A percentile compares a stretch with the other conserved stretches of the same genome.
phyloP scores from a whole-genome alignment of 306 rosid species.

The Sesbania bispinosa region DNA sequence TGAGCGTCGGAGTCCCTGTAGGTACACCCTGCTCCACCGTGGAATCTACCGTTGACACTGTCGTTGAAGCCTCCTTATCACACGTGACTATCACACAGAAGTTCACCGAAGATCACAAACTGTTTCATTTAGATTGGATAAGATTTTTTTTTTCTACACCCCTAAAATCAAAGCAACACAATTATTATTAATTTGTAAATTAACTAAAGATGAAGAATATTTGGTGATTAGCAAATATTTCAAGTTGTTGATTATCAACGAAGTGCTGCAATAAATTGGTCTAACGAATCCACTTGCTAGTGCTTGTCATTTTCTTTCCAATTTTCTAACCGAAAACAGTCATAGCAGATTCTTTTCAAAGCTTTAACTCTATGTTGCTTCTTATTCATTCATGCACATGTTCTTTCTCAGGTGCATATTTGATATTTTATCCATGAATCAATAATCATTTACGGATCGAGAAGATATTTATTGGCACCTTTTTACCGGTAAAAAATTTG shows the following conservation, averaged over 20 bases:
- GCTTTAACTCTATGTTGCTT: neutral
- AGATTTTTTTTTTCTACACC: too few species aligned
- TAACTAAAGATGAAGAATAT: neutral
- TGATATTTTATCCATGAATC: neutral
- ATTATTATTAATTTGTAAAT: neutral
- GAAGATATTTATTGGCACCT: neutral
- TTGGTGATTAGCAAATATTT: neutral
- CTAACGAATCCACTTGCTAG: constrained; percentile 6
- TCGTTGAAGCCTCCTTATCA: too few species aligned
- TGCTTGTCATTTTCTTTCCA: constrained; percentile 5
- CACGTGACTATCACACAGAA: too few species aligned
- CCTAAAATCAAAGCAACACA: too few species aligned
- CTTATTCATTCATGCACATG: neutral
- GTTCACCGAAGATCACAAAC: too few species aligned
- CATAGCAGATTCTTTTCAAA: neutral
- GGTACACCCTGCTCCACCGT: too few species aligned
- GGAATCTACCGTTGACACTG: too few species aligned
- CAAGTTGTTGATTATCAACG: neutral
- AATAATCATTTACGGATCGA: neutral
- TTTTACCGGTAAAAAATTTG: neutral
- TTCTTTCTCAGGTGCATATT: neutral
- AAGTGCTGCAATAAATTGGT: neutral
- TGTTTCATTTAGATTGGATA: too few species aligned
- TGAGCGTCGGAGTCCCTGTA: too few species aligned
- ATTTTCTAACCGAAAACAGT: neutral